Conservation (phyloP, 2,329 filamentous ascomycete genomes). For the Neofusicoccum sp. region DNA sequence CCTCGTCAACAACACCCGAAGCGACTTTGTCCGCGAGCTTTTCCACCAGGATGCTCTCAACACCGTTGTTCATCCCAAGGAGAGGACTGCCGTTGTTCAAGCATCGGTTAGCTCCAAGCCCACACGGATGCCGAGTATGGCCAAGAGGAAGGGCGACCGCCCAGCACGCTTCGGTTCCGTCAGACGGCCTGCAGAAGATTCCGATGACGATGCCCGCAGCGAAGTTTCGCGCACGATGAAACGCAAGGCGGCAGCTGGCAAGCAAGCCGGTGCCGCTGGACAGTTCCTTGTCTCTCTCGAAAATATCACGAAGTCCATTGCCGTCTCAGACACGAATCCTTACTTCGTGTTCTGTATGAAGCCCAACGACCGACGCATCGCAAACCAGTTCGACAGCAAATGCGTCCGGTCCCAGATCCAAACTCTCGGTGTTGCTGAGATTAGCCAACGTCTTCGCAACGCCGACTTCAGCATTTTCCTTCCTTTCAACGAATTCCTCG, state of each 20-base stretch:
- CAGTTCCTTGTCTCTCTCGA: conserved; percentile 89
- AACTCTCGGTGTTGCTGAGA: conserved; percentile 93
- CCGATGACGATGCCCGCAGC: conserved; percentile 51
- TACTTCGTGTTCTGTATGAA: conserved; percentile 98
- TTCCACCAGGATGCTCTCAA: conserved; percentile 96
- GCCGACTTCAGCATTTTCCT: conserved; percentile 96
- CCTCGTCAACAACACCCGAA: conserved; percentile 83
- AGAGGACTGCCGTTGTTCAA: conserved; percentile 88
- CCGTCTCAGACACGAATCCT: conserved; percentile 77
- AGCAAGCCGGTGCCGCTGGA: conserved; percentile 82
- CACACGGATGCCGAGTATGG: conserved; percentile 86
- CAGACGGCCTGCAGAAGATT: conserved; percentile 37
- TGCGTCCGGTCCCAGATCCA: conserved; percentile 94
- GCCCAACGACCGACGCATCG: conserved; percentile 93
- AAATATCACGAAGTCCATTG: conserved; percentile 84
- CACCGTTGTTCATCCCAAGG: conserved; percentile 88
- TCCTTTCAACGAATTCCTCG: conserved; percentile 92
- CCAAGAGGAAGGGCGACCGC: conserved; percentile 69
- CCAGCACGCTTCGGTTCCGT: conserved; percentile 46
- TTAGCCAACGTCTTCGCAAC: conserved; percentile 86
- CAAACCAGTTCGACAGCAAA: conserved; percentile 98
- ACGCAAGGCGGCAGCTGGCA: conserved; percentile 35
- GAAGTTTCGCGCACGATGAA: conserved; percentile 41
- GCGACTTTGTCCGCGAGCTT: conserved; percentile 81
- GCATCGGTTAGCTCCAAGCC: conserved; percentile 96